Evolutionary conservation across 1,139 yeast species (phyloP).

Genomic region (Trichomonascaceae sp.): DNA sequence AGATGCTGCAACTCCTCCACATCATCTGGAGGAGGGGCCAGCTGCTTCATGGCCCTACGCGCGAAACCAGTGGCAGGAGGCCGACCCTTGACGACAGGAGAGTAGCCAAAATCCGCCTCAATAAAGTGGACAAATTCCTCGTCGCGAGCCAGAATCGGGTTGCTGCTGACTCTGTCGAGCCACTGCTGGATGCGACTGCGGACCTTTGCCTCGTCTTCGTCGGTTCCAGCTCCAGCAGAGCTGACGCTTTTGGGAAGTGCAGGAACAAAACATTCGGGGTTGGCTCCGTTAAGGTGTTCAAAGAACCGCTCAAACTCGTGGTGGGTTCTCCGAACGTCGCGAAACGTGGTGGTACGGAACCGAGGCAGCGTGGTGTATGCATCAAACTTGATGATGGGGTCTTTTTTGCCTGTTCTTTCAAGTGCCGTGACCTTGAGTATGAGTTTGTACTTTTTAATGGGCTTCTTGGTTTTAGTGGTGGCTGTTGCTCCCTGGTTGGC

Average conservation of each 20-base stretch:
- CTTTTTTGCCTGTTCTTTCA: constrained; percentile 37
- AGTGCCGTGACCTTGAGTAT: constrained; percentile 32
- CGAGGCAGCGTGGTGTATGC: constrained; percentile 42
- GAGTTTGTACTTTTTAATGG: constrained; percentile 22
- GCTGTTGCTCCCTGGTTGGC: not conserved
- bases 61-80: constrained; percentile 71
- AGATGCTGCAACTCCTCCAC: constrained; percentile 67
- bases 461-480: constrained; percentile 4
- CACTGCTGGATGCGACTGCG: constrained; percentile 61
- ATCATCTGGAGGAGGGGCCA: constrained; percentile 85
- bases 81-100: constrained; percentile 30
- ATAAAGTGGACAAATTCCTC: constrained; percentile 82
- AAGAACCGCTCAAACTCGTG: constrained; percentile 66
- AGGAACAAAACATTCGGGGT: constrained; percentile 89
- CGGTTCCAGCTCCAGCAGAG: constrained; percentile 70
- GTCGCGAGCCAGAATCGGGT: constrained; percentile 71
- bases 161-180: constrained; percentile 62
- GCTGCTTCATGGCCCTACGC: constrained; percentile 80
- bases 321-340: constrained; percentile 69
- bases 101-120: constrained; percentile 69
- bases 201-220: constrained; percentile 58
- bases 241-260: constrained; percentile 66
- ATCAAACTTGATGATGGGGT: constrained; percentile 37
- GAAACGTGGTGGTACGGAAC: constrained; percentile 57
- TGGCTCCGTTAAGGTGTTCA: constrained; percentile 63